Evolutionary conservation across 352 stramenopile species (phyloP).

Genomic region (Globisporangium okanoganense): DNA sequence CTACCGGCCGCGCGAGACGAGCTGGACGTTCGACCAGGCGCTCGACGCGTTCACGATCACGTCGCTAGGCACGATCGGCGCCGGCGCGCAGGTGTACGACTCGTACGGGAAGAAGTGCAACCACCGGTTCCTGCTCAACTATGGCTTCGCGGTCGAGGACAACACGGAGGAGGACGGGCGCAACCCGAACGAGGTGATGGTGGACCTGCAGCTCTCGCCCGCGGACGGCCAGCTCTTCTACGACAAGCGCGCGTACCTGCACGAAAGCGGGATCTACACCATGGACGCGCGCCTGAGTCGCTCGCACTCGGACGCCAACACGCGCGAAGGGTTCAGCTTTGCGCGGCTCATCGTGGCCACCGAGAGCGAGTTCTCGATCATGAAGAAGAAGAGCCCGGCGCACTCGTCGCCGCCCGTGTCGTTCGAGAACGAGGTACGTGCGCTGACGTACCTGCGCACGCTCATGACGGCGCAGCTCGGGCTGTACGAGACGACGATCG

Average conservation of each 20-base stretch:
- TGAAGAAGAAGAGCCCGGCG: slow-evolving; percentile 76
- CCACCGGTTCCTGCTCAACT: slow-evolving; percentile 99
- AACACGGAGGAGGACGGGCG: slow-evolving; percentile 97
- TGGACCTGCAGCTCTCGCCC: slow-evolving; percentile 70
- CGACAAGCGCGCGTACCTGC: slow-evolving; percentile 80
- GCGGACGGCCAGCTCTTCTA: slow-evolving; percentile 75
- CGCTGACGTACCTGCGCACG: slow-evolving; percentile 61
- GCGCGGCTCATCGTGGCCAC: slow-evolving; percentile 80
- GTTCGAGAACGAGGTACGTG: slow-evolving; percentile 82
- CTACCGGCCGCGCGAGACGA: slow-evolving; percentile 97
- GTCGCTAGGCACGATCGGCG: slow-evolving; percentile 72
- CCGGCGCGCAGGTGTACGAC: slow-evolving; percentile 96
- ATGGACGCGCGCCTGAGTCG: slow-evolving; percentile 85
- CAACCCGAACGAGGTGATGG: slow-evolving; percentile 97
- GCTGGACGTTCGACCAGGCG: slow-evolving; percentile 87
- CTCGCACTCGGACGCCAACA: slow-evolving; percentile 83
- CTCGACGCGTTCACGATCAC: slow-evolving; percentile 89
- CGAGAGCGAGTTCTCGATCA: slow-evolving; percentile 78
- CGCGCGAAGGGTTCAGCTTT: slow-evolving; percentile 84
- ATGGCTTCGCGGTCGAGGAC: slow-evolving; percentile 98
- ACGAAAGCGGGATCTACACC: slow-evolving; percentile 84
- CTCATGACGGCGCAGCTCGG: slow-evolving; percentile 81
- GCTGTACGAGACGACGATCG: slow-evolving; percentile 82
- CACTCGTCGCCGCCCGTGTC: slow-evolving; percentile 80
- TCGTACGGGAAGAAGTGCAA: slow-evolving; percentile 99